Evolutionary conservation across 176 grass and related monocot genomes (phyloP).

Genomic region (Musa acuminata): DNA sequence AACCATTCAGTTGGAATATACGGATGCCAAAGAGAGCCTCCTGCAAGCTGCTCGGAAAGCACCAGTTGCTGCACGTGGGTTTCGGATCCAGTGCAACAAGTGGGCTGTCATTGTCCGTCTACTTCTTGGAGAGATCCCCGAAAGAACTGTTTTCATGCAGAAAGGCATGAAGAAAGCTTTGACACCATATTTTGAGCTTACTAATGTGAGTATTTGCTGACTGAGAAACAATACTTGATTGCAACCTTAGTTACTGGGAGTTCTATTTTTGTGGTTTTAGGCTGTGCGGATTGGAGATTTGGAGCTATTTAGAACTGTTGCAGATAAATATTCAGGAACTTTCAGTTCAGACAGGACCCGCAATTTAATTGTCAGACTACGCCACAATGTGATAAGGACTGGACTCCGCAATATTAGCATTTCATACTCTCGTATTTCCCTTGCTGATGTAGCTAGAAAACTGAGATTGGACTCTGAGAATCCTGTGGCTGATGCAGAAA

Average conservation of each 20-base stretch:
- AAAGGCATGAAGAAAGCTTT: constrained; percentile 82
- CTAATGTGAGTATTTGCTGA: constrained; percentile 41
- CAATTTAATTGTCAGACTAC: constrained; percentile 71
- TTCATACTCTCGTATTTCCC: constrained; percentile 66
- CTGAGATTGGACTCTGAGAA: constrained; percentile 55
- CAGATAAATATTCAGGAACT: constrained; percentile 55
- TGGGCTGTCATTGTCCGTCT: constrained; percentile 70
- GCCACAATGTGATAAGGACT: constrained; percentile 82
- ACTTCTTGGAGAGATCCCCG: constrained; percentile 66
- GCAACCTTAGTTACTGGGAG: not conserved
- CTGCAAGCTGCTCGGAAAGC: constrained; percentile 82
- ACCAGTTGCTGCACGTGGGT: constrained; percentile 56
- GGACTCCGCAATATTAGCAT: constrained; percentile 81
- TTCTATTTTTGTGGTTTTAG: constrained; percentile 32
- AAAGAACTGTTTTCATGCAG: constrained; percentile 85
- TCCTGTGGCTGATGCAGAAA: constrained; percentile 65
- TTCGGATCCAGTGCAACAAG: constrained; percentile 74
- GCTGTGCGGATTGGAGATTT: constrained; percentile 77
- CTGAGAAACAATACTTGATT: not conserved
- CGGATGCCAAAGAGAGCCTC: constrained; percentile 85
- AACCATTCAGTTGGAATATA: constrained; percentile 83
- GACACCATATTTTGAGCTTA: constrained; percentile 76
- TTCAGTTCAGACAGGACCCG: constrained; percentile 64
- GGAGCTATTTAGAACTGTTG: constrained; percentile 61
- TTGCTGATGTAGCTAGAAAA: constrained; percentile 71